These are phyloP conservation scores for Vitis hybrid DNA, from an alignment of 177 flowering plant species.

Conservation along the genomic window DNA sequence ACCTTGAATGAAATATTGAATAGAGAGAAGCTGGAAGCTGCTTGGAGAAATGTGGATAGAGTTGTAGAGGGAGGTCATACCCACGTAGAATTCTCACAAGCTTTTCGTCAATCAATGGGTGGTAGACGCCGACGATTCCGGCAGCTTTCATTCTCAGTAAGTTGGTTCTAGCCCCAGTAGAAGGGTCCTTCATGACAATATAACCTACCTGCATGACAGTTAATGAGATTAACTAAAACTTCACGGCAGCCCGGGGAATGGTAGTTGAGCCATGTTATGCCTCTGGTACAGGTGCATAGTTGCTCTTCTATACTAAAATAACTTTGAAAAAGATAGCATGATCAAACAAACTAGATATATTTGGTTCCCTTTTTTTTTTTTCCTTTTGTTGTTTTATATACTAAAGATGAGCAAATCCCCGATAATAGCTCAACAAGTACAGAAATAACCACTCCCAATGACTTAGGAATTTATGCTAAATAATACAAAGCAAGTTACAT, in stretches of 20 bases:
- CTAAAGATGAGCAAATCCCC: no score
- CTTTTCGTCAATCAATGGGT: conserved; percentile 72
- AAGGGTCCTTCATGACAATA: conserved; percentile 80
- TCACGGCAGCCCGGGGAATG: no score
- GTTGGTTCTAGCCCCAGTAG: conserved; percentile 57
- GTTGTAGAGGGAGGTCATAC: conserved; percentile 35
- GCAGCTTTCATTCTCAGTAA: conserved; percentile 77
- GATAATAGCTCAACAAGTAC: no score
- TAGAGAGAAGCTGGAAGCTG: neutral
- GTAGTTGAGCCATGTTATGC: neutral
- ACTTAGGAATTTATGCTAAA: no score
- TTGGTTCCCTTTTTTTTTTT: no score
- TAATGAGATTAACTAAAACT: no score
- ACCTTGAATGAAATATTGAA: neutral
- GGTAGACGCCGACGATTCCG: conserved; percentile 74
- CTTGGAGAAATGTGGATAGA: neutral
- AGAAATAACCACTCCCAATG: no score
- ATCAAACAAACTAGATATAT: no score
- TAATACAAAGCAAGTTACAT: no score
- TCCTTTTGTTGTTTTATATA: no score
- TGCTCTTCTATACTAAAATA: no score
- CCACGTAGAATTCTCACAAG: conserved; percentile 57
- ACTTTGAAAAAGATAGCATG: no score
- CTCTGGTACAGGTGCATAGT: neutral
- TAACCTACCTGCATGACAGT: conserved; percentile 73